A percentile compares a stretch with the other conserved stretches of the same genome.
These are phyloP conservation scores for Phlegmacium glaucopus DNA, from an alignment of 768 basidiomycete genomes.

Conservation along the genomic window DNA sequence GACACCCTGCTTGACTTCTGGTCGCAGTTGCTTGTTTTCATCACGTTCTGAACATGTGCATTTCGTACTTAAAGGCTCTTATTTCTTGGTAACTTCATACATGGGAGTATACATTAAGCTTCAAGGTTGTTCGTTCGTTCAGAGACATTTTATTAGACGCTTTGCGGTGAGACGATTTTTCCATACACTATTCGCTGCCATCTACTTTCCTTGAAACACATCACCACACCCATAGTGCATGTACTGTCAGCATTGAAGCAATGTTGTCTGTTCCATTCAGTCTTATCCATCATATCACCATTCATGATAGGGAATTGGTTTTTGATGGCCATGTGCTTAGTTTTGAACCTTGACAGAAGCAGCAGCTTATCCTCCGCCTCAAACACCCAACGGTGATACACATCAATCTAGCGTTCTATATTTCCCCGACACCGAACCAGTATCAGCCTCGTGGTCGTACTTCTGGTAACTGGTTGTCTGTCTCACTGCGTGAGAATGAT, in stretches of 20 bases:
- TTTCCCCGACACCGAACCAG: not conserved
- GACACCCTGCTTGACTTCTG: too few species aligned
- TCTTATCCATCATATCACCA: conserved; percentile 9
- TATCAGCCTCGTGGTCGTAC: not conserved
- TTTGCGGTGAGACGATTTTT: not conserved
- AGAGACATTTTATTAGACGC: too few species aligned
- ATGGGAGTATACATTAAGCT: not conserved
- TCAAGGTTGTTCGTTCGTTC: too few species aligned
- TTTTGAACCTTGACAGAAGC: conserved; percentile 6
- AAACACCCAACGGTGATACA: not conserved
- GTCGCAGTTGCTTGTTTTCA: not conserved
- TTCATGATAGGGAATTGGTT: conserved; percentile 9
- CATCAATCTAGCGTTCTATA: not conserved
- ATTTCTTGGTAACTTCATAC: too few species aligned
- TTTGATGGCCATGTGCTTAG: conserved; percentile 11
- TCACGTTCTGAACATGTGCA: too few species aligned
- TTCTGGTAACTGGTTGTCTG: not conserved
- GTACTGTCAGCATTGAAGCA: conserved; percentile 11
- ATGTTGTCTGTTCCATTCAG: conserved; percentile 14
- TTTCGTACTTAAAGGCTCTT: too few species aligned
- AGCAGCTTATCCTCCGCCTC: not conserved
- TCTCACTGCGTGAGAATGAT: not conserved
- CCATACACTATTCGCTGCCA: conserved; percentile 4
- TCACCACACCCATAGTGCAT: conserved; percentile 15
- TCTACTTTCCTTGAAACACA: conserved; percentile 15